Conservation (phyloP, 129 eudicot genomes). For the Flaveria brownii region DNA sequence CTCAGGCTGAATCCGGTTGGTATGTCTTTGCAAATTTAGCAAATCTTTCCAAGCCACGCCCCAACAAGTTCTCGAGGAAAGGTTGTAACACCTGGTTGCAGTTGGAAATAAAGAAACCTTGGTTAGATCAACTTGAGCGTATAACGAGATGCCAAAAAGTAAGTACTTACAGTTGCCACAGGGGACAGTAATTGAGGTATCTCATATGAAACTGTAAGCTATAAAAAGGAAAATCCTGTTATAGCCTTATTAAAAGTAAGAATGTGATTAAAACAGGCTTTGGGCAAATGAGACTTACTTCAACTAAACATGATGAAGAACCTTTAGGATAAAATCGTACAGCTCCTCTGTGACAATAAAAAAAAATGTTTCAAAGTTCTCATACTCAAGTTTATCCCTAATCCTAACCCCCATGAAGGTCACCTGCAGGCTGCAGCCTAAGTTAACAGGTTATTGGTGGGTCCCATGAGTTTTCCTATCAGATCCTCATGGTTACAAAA, state of each 20-base stretch:
- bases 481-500: not conserved
- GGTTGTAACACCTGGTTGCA: constrained; percentile 79
- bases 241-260: not conserved
- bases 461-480: not conserved
- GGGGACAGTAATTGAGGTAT: constrained; percentile 79
- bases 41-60: constrained; percentile 75
- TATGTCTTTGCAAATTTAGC: constrained; percentile 63
- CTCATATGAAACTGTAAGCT: constrained; percentile 96
- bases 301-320: constrained; percentile 75
- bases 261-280: constrained; percentile 13
- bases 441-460: not conserved
- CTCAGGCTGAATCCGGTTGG: constrained; percentile 45
- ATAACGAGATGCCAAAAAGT: not conserved
- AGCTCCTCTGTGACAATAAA: constrained; percentile 71
- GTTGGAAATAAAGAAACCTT: not conserved
- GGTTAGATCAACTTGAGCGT: not conserved
- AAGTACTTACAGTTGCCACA: constrained; percentile 86
- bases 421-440: not conserved
- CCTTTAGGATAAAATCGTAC: constrained; percentile 95
- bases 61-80: constrained; percentile 67
- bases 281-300: constrained; percentile 55
- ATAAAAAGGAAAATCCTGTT: constrained; percentile 27
- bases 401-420: not conserved
- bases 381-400: not conserved
- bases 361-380: constrained; percentile 21